These are phyloP conservation scores for Colletotrichum higginsianum DNA, from an alignment of 2,329 filamentous ascomycete species.

Conservation along the genomic window DNA sequence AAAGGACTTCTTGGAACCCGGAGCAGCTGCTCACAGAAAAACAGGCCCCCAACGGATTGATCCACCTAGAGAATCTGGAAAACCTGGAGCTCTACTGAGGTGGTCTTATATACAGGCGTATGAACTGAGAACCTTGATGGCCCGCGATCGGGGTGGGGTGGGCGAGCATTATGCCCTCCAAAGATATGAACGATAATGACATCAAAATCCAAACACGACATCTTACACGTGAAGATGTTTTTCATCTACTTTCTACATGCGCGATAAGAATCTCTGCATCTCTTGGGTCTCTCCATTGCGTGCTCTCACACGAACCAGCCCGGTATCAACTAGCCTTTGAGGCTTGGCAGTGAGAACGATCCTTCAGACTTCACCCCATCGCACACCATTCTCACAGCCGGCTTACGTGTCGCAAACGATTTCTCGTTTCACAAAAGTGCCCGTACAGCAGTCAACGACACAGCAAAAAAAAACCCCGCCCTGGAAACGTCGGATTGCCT, in stretches of 20 bases:
- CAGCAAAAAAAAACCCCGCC: not conserved
- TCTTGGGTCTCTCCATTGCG: no score
- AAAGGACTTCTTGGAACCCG: not conserved
- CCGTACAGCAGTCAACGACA: not conserved
- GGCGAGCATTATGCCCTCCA: not conserved
- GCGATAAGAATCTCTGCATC: not conserved
- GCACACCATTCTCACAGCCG: no score
- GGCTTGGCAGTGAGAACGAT: not conserved
- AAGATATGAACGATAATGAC: not conserved
- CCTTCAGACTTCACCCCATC: not conserved
- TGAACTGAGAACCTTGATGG: slow-evolving; percentile 16
- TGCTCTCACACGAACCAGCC: not conserved
- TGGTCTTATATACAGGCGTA: not conserved
- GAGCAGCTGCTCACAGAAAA: slow-evolving; percentile 43
- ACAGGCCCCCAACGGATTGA: slow-evolving; percentile 75
- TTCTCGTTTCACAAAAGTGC: not conserved
- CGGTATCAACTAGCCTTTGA: not conserved
- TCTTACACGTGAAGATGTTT: not conserved
- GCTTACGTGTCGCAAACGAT: not conserved
- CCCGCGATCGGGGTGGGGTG: not conserved
- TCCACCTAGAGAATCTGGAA: slow-evolving; percentile 75
- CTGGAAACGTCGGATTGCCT: not conserved
- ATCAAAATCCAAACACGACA: not conserved
- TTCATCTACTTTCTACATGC: not conserved
- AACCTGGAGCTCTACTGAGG: slow-evolving; percentile 59